Evolutionary conservation across 169 alveolate genomes (phyloP).

Genomic region (Cryptosporidium baileyi): DNA sequence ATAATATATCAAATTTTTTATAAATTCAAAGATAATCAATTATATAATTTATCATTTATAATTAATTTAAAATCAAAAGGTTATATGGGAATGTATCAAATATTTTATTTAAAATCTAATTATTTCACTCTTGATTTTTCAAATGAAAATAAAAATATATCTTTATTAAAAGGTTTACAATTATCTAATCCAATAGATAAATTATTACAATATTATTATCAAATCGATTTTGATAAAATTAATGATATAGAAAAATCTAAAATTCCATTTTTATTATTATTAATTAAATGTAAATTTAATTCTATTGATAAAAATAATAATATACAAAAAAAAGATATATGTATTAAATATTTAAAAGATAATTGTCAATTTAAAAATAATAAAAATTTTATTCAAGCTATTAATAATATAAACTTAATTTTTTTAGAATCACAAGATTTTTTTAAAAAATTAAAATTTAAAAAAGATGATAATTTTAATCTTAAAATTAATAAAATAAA

Average conservation of each 20-base stretch:
- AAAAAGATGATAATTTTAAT: background rate
- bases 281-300: background rate
- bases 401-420: background rate
- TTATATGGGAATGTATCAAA: background rate
- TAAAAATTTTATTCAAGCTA: slow-evolving; percentile 9
- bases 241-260: background rate
- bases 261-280: slow-evolving; percentile 30
- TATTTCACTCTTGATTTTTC: slow-evolving; percentile 17
- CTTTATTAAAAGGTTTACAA: slow-evolving; percentile 27
- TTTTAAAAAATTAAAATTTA: background rate
- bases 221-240: slow-evolving; percentile 1
- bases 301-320: background rate
- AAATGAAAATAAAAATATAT: slow-evolving; percentile 7
- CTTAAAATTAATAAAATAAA: background rate
- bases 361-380: background rate
- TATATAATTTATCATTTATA: background rate
- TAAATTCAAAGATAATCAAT: background rate
- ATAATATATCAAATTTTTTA: background rate
- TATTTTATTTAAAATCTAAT: background rate
- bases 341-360: background rate
- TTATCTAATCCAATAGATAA: slow-evolving; percentile 14
- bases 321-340: background rate
- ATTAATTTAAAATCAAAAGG: slow-evolving; percentile 31
- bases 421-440: too few species aligned
- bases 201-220: background rate